Evolutionary conservation across 1,139 yeast genomes (phyloP).

Genomic region (Blastobotrys elegans): DNA sequence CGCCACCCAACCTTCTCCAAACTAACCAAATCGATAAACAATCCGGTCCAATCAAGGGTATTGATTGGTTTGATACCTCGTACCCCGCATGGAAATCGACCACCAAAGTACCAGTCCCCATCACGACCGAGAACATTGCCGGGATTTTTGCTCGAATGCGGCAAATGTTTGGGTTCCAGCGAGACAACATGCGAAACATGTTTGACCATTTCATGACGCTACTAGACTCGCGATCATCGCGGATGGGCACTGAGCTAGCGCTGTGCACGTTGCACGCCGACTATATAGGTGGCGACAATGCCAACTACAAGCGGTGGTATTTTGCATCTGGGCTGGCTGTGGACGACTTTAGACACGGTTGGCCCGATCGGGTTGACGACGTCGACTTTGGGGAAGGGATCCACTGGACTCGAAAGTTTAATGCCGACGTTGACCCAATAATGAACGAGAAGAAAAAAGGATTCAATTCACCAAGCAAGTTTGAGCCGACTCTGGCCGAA

Average conservation of each 20-base stretch:
- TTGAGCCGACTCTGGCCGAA: not conserved
- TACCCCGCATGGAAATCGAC: conserved; percentile 54
- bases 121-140: conserved; percentile 49
- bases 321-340: conserved; percentile 59
- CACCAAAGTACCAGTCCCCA: conserved; percentile 37
- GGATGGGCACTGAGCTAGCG: conserved; percentile 70
- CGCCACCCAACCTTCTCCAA: not conserved
- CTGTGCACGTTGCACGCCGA: conserved; percentile 67
- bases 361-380: not conserved
- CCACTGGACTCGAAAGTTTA: not conserved
- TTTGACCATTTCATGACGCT: conserved; percentile 73
- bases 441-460: not conserved
- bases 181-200: conserved; percentile 69
- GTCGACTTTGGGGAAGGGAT: too few species aligned
- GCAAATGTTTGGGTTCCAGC: conserved; percentile 67
- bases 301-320: conserved; percentile 68
- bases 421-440: not conserved
- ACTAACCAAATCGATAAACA: not conserved
- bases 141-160: conserved; percentile 59
- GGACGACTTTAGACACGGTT: conserved; percentile 15
- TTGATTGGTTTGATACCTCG: conserved; percentile 41
- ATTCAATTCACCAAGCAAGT: not conserved
- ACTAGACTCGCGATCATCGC: conserved; percentile 68
- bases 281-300: conserved; percentile 64
- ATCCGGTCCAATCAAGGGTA: conserved; percentile 22